phyloP scores from a whole-genome alignment of 768 basidiomycete genomes.

The Cubamyces sp. region DNA sequence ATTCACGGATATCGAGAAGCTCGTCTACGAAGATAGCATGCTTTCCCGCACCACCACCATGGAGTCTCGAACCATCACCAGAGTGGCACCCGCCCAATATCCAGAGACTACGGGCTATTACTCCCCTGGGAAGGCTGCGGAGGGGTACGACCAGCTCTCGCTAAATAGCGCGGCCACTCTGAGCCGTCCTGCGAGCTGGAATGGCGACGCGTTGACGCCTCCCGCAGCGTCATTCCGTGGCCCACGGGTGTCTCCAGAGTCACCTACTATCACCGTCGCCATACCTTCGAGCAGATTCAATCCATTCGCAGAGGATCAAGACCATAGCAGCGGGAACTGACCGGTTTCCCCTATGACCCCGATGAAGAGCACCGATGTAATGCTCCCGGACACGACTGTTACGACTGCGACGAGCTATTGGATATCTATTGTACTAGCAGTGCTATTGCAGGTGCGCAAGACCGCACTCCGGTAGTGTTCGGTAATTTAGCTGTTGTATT shows the following conservation, averaged over 20 bases:
- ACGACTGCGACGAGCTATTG: not conserved
- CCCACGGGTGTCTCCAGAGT: not conserved
- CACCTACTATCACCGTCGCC: not conserved
- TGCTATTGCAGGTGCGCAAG: not conserved
- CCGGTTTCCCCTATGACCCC: not conserved
- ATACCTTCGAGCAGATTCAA: slow-evolving; percentile 4
- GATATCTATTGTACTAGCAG: not conserved
- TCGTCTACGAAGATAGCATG: not conserved
- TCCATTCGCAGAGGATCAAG: not conserved
- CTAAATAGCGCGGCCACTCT: not conserved
- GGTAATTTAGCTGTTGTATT: not conserved
- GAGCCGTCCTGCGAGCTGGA: not conserved
- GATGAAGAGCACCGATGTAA: not conserved
- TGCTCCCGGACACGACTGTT: not conserved
- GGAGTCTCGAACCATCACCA: not conserved
- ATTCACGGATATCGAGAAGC: slow-evolving; percentile 17
- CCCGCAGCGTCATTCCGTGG: not conserved
- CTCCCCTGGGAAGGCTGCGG: not conserved
- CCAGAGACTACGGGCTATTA: not conserved
- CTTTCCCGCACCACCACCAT: not conserved
- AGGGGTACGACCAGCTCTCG: not conserved
- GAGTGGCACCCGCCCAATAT: not conserved
- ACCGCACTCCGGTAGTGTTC: slow-evolving; percentile 1
- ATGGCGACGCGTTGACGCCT: not conserved
- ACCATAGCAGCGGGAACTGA: not conserved